These are phyloP conservation scores for Thalassia testudinum DNA, from an alignment of 116 monocot species.

Conservation along the genomic window DNA sequence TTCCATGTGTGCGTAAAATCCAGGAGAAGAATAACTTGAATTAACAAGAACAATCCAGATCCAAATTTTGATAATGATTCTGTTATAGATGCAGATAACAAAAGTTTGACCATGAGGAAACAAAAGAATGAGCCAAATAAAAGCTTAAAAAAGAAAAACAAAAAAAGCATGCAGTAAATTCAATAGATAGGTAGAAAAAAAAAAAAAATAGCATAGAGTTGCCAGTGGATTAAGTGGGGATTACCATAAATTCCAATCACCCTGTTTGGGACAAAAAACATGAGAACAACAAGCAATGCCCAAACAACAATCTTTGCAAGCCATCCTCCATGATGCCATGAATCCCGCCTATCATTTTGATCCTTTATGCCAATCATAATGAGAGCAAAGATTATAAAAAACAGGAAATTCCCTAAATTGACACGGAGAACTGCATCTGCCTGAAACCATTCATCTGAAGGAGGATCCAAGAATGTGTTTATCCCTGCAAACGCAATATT, in stretches of 20 bases:
- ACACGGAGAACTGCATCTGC: constrained; percentile 75
- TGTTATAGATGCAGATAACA: constrained; percentile 11
- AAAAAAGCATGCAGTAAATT: neutral
- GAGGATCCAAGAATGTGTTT: constrained; percentile 56
- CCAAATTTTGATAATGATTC: constrained; percentile 91
- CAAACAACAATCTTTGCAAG: constrained; percentile 51
- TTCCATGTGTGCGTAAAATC: constrained; percentile 82
- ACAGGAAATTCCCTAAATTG: constrained; percentile 89
- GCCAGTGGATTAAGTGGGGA: too few relatives aligned
- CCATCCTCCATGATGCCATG: constrained; percentile 98
- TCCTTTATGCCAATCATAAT: constrained; percentile 94
- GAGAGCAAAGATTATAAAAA: constrained; percentile 60
- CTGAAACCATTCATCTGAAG: constrained; percentile 91
- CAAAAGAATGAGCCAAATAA: neutral
- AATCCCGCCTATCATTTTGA: constrained; percentile 71
- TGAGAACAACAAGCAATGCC: constrained; percentile 55
- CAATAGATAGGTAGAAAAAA: neutral
- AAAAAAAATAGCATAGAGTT: neutral
- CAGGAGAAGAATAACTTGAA: constrained; percentile 73
- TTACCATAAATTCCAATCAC: constrained; percentile 72
- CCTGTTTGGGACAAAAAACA: constrained; percentile 83
- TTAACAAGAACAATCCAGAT: constrained; percentile 82
- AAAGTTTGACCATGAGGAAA: neutral
- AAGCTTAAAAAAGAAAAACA: too few relatives aligned
- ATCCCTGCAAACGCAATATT: constrained; percentile 48